These are phyloP conservation scores for Sugiyamaella marilandica DNA, from an alignment of 805 yeast species.

Conservation along the genomic window DNA sequence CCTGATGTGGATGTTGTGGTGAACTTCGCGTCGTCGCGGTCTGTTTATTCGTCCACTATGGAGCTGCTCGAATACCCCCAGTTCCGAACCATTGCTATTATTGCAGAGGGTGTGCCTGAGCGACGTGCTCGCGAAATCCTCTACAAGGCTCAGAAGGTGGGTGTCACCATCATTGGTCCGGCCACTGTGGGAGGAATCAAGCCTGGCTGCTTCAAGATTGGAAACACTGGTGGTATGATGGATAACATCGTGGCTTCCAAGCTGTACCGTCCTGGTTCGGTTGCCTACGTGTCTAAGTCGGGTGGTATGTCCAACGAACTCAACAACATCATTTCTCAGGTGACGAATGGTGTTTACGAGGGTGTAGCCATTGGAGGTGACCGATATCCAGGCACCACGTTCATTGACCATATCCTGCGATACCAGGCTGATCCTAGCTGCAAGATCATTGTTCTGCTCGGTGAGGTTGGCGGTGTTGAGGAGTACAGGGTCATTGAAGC, in stretches of 20 bases:
- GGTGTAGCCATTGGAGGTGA: constrained; percentile 72
- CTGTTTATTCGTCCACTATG: constrained; percentile 45
- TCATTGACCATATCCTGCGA: constrained; percentile 62
- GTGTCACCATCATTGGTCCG: constrained; percentile 44
- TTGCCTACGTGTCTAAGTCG: constrained; percentile 44
- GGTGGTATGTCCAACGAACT: constrained; percentile 48
- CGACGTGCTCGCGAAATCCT: constrained; percentile 46
- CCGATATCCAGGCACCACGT: constrained; percentile 69
- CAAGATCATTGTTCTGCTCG: constrained; percentile 60
- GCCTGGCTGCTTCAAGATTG: constrained; percentile 47
- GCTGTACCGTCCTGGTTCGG: constrained; percentile 46
- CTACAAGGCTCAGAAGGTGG: constrained; percentile 40
- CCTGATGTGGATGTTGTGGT: constrained; percentile 47
- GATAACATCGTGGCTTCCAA: constrained; percentile 46
- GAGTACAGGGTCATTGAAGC: constrained; percentile 69
- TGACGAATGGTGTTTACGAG: constrained; percentile 45
- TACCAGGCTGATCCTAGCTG: constrained; percentile 60
- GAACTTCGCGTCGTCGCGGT: constrained; percentile 44
- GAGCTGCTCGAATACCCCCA: constrained; percentile 44
- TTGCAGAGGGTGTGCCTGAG: constrained; percentile 47
- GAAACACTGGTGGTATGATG: constrained; percentile 49
- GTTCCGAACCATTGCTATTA: constrained; percentile 43
- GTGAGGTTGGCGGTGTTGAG: constrained; percentile 71
- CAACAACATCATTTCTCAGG: constrained; percentile 42
- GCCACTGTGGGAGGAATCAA: constrained; percentile 47